Evolutionary conservation across 78 protist species (phyloP), one percentile per base, ranked within the genome.

Genomic region (Planoprotostelium fungivorum): DNA sequence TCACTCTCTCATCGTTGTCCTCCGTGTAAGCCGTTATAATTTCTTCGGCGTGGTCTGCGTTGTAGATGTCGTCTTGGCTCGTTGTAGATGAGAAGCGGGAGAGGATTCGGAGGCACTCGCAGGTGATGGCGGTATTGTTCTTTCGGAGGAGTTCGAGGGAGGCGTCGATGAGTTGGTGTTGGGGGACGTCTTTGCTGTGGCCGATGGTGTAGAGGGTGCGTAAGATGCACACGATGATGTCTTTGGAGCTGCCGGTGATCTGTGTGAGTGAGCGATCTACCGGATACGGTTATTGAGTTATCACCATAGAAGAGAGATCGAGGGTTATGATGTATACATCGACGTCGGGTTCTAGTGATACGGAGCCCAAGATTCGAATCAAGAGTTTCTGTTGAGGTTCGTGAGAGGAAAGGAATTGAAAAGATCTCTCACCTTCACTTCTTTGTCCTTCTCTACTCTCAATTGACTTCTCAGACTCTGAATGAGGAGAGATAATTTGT

Each of bases 291-390:
- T 25, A 51, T 51, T 51, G 5, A 5, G 73, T 16, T 51, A 16
- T 51, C 84, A 92, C 91, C 35, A 73, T 36, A 16, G 85, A n/a
- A 29, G 88, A 39, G 36, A 92, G 36, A 34, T 86, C 83, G 86
- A 88, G 39, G 34, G 90, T 34, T 1, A 86, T 73, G 36, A 38
- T 5, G 34, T 73, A 38, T 10, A 88, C 63, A n/a, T 92, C 94
- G 28, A 92, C 88, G 29, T 37, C 89, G 29, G 89, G 91, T 87
- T 92, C 94, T 5, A 92, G 38, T 28, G 90, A 38, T 1, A 92
- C 1, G 29, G 36, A 38, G 29, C 87, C 84, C 0, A 92, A 34
- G 0, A 92, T 29, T 34, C 88, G 35, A 31, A 92, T 34, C 36
- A 89, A 29, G 25, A 89, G 84, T 5, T 51, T 51, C 73, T 51